A percentile compares a stretch with the other conserved stretches of the same genome.
phyloP scores from a whole-genome alignment of 2,329 filamentous ascomycete species.

The Pseudocercospora crystallina region DNA sequence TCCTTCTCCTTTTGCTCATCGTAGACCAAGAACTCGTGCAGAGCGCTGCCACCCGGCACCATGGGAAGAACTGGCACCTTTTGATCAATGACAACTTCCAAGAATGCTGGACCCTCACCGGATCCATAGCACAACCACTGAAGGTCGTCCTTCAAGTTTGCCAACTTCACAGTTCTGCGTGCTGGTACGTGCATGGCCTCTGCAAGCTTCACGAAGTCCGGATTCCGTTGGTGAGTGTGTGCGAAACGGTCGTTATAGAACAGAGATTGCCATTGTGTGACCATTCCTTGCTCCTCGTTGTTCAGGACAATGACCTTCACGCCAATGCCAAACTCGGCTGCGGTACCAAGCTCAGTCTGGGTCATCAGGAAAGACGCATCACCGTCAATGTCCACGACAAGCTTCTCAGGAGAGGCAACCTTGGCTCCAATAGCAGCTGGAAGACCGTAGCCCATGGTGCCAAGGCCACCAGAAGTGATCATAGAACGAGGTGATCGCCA shows the following conservation, averaged over 20 bases:
- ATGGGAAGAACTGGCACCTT: conserved; percentile 95
- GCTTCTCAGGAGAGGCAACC: conserved; percentile 75
- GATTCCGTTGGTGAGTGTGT: conserved; percentile 91
- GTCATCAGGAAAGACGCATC: conserved; percentile 99
- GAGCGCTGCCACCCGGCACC: conserved; percentile 82
- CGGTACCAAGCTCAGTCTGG: conserved; percentile 88
- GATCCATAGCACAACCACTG: conserved; percentile 76
- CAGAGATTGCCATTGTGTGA: conserved; percentile 96
- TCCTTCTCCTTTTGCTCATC: conserved; percentile 61
- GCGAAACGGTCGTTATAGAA: conserved; percentile 94
- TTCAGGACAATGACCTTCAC: conserved; percentile 94
- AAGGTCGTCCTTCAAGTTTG: conserved; percentile 73
- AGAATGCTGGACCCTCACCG: conserved; percentile 82
- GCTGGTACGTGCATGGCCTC: conserved; percentile 88
- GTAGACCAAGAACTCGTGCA: conserved; percentile 92
- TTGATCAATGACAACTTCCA: conserved; percentile 87
- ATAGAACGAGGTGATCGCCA: conserved; percentile 90
- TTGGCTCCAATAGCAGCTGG: conserved; percentile 95
- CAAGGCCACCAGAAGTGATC: conserved; percentile 93
- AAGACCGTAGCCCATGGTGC: conserved; percentile 94
- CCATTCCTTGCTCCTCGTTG: conserved; percentile 98
- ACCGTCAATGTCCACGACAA: conserved; percentile 94
- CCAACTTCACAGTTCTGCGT: conserved; percentile 68
- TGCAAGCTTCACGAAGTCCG: conserved; percentile 91
- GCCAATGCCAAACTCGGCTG: conserved; percentile 92